Evolutionary conservation across 1,284 basidiomycete species (phyloP), one percentile per base, ranked within the genome.

Genomic region (Moesziomyces sp.): DNA sequence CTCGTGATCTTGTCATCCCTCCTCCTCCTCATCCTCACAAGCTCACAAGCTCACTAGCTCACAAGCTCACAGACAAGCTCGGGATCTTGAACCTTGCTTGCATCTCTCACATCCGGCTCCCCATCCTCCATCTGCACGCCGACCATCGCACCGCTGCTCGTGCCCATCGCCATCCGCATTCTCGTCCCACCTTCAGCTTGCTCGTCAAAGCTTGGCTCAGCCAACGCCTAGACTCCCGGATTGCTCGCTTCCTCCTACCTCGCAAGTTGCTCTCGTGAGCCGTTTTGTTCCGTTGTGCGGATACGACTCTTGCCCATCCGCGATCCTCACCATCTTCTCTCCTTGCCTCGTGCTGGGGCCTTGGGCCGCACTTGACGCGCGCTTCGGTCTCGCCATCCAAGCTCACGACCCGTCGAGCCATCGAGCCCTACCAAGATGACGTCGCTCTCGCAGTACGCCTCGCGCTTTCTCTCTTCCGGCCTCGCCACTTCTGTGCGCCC

Each of bases 371-470:
- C 16, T 40, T 40, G 38, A 40, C 38, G 38, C 14, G 16, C 6
- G 18, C 38, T 18, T 1, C 3, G 6, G 4, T 40, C 38, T 18
- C 16, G 14, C 38, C 38, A 18, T 18, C 7, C 38, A 16, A 40
- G 38, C 38, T 40, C 16, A 1, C 6, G 5, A 4, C 18, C 38
- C 38, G 16, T 7, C 14, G 38, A 18, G 2, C 16, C 38, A 40
- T 40, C 38, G 6, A 40, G 38, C 38, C 6, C 16, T 11, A 30
- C 38, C 24, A 50, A 11, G 16, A 76, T 76, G 74, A 54, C 74
- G 16, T 76, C 74, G 30, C 60, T 76, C 46, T 76, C 74, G 7
- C 71, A 73, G 43, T 76, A 76, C 56, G 74, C 74, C 3, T 76
- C 74, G 3, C 69, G 65, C 66, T 76, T 76, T 44, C 70, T 76